Conservation (phyloP, 176 grass and related monocot genomes). For the Poa pratensis region DNA sequence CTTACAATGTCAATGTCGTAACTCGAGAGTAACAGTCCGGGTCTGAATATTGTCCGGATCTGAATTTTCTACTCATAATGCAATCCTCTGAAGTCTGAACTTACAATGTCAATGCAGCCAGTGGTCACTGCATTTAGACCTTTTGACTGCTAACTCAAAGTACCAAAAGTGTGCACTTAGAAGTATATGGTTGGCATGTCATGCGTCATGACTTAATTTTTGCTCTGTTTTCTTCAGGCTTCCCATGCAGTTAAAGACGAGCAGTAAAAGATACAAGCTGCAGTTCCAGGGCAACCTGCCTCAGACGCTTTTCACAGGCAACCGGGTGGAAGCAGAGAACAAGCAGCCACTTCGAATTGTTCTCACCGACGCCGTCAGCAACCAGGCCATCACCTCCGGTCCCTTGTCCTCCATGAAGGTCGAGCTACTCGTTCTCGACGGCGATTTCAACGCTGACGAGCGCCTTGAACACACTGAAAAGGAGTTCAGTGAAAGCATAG, state of each 20-base stretch:
- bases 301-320: conserved; percentile 77
- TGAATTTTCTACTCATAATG: background rate
- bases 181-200: too few relatives aligned
- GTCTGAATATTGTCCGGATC: background rate
- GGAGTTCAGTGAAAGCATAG: conserved; percentile 74
- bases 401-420: conserved; percentile 67
- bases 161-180: conserved; percentile 1
- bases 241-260: conserved; percentile 54
- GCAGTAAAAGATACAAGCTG: conserved; percentile 67
- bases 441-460: conserved; percentile 79
- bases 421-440: conserved; percentile 87
- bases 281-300: conserved; percentile 75
- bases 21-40: background rate
- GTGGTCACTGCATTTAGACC: conserved; percentile 7
- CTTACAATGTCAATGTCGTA: background rate
- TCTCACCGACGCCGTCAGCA: conserved; percentile 59
- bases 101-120: background rate
- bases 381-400: conserved; percentile 56
- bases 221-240: conserved; percentile 51
- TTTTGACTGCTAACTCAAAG: conserved; percentile 33
- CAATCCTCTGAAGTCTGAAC: conserved; percentile 2
- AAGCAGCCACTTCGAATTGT: conserved; percentile 66
- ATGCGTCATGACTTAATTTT: conserved; percentile 31
- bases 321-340: conserved; percentile 69
- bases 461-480: conserved; percentile 77